Evolutionary conservation across 108 stramenopile species (phyloP), one percentile per base, ranked within the genome.

Genomic region (Nitzschia sp.): DNA sequence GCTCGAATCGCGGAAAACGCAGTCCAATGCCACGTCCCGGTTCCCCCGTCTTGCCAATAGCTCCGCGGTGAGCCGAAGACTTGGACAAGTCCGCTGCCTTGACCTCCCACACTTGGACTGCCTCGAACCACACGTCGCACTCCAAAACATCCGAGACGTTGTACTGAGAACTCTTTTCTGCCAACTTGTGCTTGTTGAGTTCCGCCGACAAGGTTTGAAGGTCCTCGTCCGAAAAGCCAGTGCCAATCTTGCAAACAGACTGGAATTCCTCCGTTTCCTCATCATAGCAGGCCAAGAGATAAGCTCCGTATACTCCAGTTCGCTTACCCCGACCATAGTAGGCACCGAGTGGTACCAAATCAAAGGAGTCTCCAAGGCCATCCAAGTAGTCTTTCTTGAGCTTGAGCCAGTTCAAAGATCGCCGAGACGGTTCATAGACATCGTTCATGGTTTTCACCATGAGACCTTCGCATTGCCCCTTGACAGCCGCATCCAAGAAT

Each of bases 361-460:
- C 99, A 28, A 99, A 89, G 30, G 94, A 94, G 82, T 99, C 99
- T 8, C 97, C 98, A 25, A 98, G 80, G 42, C 98, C 97, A 21
- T 98, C 96, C n/a, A 99, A 82, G 63, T 99, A 99, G 81, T 99
- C 99, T 84, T 99, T 99, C 75, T 99, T 99, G 38, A 99, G 87
- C 65, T 99, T 99, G 68, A 99, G 83, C 99, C 99, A 99, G 71
- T 99, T 99, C 49, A 99, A 79, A 17, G 96, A 96, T 34, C 99
- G 85, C 51, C 84, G 82, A 33, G 94, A 93, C 8, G 99, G 99
- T 77, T 98, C 92, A 81, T 99, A 99, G 1, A 87, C 77, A 18
- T 71, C 82, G 51, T 90, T 90, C 60, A 99, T 83, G 8, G 98
- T 98, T 87, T 99, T 99, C 29, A 99, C 98, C 99, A 99, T 99